Evolutionary conservation across 2,329 filamentous ascomycete species (phyloP), one percentile per base, ranked within the genome.

Genomic region (Botrytis fragariae): DNA sequence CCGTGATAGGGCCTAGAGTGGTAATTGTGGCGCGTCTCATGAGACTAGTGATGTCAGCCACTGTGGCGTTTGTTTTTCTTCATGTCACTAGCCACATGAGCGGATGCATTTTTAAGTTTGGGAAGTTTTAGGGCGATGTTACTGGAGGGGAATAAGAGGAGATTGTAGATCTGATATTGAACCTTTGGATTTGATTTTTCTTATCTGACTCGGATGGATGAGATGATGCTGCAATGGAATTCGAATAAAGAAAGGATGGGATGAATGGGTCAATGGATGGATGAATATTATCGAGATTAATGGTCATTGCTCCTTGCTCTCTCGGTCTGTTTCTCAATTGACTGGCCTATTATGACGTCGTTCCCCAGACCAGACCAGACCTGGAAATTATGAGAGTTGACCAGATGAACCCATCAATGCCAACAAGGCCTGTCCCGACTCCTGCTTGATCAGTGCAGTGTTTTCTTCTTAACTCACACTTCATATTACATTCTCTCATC

Each of bases 1-100:
- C 45, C 64, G 64, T 39, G 51, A 12, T 14, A 54, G 16, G 9
- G 32, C 48, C 35, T 67, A 67, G 64, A 54, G 25, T 29, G 25
- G 25, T 32, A 42, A 25, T 18, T 69, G 48, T 69, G 48, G 64
- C 64, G 45, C 16, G 25, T 29, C 12, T 67, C 44, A 65, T n/a
- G 9, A 32, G 10, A 16, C 29, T 37, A 61, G 60, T 29, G 35
- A 68, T 35, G 35, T 42, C 64, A 68, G 64, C 64, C 64, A 68
- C 65, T 32, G 37, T 69, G 65, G 65, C 48, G 20, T 18, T 39
- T 1, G n/a, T 2, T 9, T 9, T 10, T 29, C 25, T 45, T 29
- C 16, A 54, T 68, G 45, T 54, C 64, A 68, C 64, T 37, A 68
- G 62, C 62, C 64, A 54, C 64, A 68, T 39, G 64, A 39, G 35